Evolutionary conservation across 306 rosid genomes (phyloP).

Genomic region (Corylus americana): DNA sequence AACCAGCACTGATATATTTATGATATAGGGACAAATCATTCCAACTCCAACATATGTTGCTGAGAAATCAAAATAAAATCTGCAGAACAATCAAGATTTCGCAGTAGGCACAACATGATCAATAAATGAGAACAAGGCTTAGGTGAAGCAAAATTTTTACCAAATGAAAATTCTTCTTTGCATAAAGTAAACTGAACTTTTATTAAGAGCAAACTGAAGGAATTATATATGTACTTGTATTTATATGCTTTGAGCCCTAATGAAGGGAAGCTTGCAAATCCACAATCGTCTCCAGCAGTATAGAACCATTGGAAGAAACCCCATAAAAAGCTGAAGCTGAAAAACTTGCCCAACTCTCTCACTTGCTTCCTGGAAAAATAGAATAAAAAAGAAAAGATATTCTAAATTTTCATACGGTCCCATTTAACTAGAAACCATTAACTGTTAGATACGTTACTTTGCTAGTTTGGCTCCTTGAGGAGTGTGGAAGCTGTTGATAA

Average conservation of each 20-base stretch:
- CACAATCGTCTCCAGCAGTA: background rate
- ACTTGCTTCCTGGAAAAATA: conserved; percentile 15
- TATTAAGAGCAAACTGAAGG: background rate
- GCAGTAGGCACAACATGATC: background rate
- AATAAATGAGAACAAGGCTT: background rate
- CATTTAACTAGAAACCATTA: background rate
- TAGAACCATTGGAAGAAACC: conserved; percentile 10
- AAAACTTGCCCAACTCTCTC: conserved; percentile 5
- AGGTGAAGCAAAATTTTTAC: background rate
- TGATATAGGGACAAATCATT: conserved; percentile 23
- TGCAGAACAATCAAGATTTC: background rate
- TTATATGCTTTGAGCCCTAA: conserved; percentile 9
- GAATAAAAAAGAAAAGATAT: background rate
- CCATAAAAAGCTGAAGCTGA: conserved; percentile 9
- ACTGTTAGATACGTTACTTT: background rate
- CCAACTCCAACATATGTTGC: conserved; percentile 16
- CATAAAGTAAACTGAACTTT: background rate
- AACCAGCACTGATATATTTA: conserved; percentile 14
- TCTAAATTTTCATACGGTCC: background rate
- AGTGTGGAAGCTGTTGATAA: conserved; percentile 64
- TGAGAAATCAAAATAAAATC: conserved; percentile 12
- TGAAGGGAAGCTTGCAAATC: conserved; percentile 2
- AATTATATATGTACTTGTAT: background rate
- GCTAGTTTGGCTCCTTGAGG: conserved; percentile 29
- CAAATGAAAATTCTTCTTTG: background rate